These are phyloP conservation scores for Lizonia empirigonia DNA, from an alignment of 2,329 filamentous ascomycete genomes.

Conservation along the genomic window DNA sequence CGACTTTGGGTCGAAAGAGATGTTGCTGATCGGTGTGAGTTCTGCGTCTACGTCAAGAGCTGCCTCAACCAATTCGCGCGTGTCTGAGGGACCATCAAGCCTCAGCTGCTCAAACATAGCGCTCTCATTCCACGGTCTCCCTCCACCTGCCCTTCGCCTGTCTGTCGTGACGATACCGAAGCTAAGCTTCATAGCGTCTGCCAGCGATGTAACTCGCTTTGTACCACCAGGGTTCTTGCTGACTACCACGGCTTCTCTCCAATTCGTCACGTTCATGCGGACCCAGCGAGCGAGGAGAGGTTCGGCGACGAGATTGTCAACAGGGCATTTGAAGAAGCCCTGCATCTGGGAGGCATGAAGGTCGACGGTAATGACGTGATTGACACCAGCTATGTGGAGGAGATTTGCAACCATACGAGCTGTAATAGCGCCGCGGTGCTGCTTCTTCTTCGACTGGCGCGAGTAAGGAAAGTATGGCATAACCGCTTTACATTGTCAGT, in stretches of 20 bases:
- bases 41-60: slow-evolving; percentile 45
- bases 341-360: slow-evolving; percentile 96
- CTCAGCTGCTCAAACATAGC: slow-evolving; percentile 66
- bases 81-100: slow-evolving; percentile 51
- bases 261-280: slow-evolving; percentile 81
- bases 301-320: slow-evolving; percentile 96
- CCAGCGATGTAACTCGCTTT: slow-evolving; percentile 93
- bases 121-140: slow-evolving; percentile 72
- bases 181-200: slow-evolving; percentile 94
- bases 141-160: slow-evolving; percentile 51
- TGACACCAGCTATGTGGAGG: slow-evolving; percentile 88
- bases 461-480: slow-evolving; percentile 99
- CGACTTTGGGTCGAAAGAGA: slow-evolving; percentile 31
- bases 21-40: slow-evolving; percentile 36
- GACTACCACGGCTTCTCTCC: slow-evolving; percentile 91
- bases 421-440: slow-evolving; percentile 92
- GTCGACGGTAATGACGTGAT: slow-evolving; percentile 97
- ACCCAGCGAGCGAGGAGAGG: slow-evolving; percentile 97
- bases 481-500: slow-evolving; percentile 64
- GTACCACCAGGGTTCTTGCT: slow-evolving; percentile 98
- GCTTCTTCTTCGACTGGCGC: slow-evolving; percentile 98
- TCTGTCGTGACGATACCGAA: slow-evolving; percentile 96
- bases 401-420: slow-evolving; percentile 97
- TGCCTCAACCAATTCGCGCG: slow-evolving; percentile 37
- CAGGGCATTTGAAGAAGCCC: slow-evolving; percentile 96